phyloP scores from a whole-genome alignment of 768 basidiomycete genomes.

The Boletus subcaerulescens region DNA sequence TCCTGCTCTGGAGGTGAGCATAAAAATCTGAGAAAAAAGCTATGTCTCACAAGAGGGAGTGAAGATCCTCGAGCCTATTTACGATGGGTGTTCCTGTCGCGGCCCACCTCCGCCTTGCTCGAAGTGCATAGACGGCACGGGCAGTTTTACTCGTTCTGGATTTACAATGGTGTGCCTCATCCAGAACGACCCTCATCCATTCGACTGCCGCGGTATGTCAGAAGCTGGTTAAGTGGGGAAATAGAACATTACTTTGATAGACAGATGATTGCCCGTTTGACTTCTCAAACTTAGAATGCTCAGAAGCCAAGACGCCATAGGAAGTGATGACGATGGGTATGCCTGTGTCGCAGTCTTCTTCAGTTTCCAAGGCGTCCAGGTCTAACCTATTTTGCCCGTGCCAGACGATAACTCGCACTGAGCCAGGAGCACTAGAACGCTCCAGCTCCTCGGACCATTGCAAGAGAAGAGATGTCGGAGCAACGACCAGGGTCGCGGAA shows the following conservation, averaged over 20 bases:
- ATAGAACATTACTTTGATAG: constrained; percentile 60
- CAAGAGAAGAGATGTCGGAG: constrained; percentile 84
- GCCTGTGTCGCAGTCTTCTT: constrained; percentile 45
- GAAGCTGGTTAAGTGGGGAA: background rate
- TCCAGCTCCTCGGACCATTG: constrained; percentile 95
- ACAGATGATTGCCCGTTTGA: constrained; percentile 51
- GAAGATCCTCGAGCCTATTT: constrained; percentile 89
- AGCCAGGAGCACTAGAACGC: constrained; percentile 72
- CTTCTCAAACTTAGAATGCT: constrained; percentile 71
- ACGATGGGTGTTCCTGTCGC: constrained; percentile 96
- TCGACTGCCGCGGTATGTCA: constrained; percentile 46
- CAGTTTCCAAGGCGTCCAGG: constrained; percentile 57
- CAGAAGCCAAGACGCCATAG: constrained; percentile 88
- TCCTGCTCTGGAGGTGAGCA: constrained; percentile 40
- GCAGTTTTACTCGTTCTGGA: constrained; percentile 85
- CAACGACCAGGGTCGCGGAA: constrained; percentile 83
- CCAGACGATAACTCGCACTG: constrained; percentile 71
- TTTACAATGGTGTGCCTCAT: constrained; percentile 96
- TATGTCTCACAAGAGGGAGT: constrained; percentile 72
- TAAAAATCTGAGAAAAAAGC: constrained; percentile 38
- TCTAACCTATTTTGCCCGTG: constrained; percentile 86
- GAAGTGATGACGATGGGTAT: constrained; percentile 87
- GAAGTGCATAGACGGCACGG: constrained; percentile 82
- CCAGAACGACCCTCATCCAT: constrained; percentile 81
- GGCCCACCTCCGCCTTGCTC: constrained; percentile 81